A percentile compares a stretch with the other conserved stretches of the same genome.
phyloP scores from a whole-genome alignment of 495 filamentous ascomycete genomes.

The Durotheca rogersii region DNA sequence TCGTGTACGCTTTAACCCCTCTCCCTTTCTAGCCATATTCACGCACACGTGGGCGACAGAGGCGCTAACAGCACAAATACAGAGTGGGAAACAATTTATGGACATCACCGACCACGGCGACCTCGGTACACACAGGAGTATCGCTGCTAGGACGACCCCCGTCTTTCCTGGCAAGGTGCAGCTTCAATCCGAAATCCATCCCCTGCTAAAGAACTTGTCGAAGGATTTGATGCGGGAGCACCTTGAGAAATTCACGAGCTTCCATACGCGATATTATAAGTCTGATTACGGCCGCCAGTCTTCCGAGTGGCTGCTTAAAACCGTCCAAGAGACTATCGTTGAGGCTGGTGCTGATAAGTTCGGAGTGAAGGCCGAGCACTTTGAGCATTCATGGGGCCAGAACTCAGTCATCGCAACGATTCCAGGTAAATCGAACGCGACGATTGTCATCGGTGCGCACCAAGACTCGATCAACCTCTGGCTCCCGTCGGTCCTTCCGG shows the following conservation, averaged over 20 bases:
- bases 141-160: conserved; percentile 45
- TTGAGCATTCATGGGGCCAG: conserved; percentile 86
- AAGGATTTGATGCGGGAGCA: conserved; percentile 78
- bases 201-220: conserved; percentile 65
- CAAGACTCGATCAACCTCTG: conserved; percentile 85
- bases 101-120: conserved; percentile 78
- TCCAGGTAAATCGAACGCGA: conserved; percentile 81
- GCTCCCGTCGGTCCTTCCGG: conserved; percentile 76
- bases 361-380: conserved; percentile 68
- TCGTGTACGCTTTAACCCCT: conserved; percentile 58
- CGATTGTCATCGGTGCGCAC: conserved; percentile 67
- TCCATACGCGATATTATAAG: conserved; percentile 89
- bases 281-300: conserved; percentile 84
- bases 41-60: neutral
- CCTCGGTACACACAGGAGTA: conserved; percentile 51
- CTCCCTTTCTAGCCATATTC: neutral
- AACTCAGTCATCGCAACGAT: conserved; percentile 90
- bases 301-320: conserved; percentile 79
- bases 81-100: conserved; percentile 90
- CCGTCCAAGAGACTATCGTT: conserved; percentile 70
- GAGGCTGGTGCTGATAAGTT: conserved; percentile 66
- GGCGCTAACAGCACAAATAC: conserved; percentile 18
- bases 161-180: conserved; percentile 68
- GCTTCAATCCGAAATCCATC: conserved; percentile 64
- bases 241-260: conserved; percentile 74